A percentile compares a stretch with the other conserved stretches of the same genome.
These are phyloP conservation scores for Austroboletus festivus DNA, from an alignment of 768 basidiomycete genomes.

Conservation along the genomic window DNA sequence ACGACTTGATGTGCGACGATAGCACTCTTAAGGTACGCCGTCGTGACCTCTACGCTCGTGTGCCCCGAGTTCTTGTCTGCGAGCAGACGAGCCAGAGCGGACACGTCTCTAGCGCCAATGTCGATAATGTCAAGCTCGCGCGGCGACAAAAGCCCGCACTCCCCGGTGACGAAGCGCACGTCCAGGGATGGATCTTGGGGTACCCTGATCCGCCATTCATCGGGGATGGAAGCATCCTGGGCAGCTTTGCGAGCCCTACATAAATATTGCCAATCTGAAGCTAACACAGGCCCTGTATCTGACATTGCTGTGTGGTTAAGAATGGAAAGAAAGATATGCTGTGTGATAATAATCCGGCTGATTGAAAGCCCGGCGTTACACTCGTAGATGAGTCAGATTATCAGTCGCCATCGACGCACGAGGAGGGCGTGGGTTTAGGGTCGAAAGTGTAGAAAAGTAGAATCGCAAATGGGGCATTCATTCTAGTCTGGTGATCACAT, in stretches of 20 bases:
- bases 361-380: no score
- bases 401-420: no score
- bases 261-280: no score
- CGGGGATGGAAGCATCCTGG: constrained; percentile 57
- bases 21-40: constrained; percentile 74
- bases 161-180: constrained; percentile 52
- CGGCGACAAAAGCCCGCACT: constrained; percentile 53
- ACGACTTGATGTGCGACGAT: constrained; percentile 79
- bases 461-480: background rate
- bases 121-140: constrained; percentile 62
- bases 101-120: constrained; percentile 38
- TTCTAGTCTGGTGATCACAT: no score
- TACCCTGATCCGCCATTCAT: constrained; percentile 55
- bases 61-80: constrained; percentile 50
- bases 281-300: no score
- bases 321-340: no score
- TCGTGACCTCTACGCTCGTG: constrained; percentile 67
- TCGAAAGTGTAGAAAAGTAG: background rate
- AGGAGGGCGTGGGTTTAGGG: background rate
- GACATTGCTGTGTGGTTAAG: no score
- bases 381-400: no score
- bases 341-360: no score
- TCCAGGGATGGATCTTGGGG: constrained; percentile 49
- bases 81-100: constrained; percentile 50
- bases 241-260: no score